phyloP scores from a whole-genome alignment of 2,329 filamentous ascomycete genomes.

The Arthrobotrys megalospora region DNA sequence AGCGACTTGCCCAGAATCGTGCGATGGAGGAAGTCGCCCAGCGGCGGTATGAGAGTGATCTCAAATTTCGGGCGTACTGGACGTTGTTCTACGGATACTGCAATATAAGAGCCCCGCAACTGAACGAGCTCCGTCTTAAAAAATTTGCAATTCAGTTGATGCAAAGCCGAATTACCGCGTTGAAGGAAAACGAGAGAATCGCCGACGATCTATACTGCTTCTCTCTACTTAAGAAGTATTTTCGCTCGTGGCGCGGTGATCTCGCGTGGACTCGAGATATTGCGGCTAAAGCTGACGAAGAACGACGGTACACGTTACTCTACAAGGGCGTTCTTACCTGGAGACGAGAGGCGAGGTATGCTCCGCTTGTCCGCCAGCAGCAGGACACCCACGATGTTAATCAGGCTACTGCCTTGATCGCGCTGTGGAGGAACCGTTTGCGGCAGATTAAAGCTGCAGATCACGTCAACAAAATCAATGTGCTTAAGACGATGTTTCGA shows the following conservation, averaged over 20 bases:
- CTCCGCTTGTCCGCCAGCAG: slow-evolving; percentile 48
- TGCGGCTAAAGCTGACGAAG: slow-evolving; percentile 52
- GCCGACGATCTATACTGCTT: slow-evolving; percentile 55
- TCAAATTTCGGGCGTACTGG: slow-evolving; percentile 58
- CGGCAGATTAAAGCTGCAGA: slow-evolving; percentile 52
- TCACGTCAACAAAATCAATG: slow-evolving; percentile 57
- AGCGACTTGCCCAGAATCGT: slow-evolving; percentile 31
- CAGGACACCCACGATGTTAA: slow-evolving; percentile 49
- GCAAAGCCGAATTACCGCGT: slow-evolving; percentile 24
- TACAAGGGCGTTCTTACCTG: slow-evolving; percentile 50
- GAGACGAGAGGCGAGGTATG: slow-evolving; percentile 53
- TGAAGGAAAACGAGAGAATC: slow-evolving; percentile 47
- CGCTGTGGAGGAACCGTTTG: slow-evolving; percentile 52
- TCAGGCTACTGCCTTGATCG: slow-evolving; percentile 48
- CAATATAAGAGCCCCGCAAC: slow-evolving; percentile 52
- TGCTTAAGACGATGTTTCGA: slow-evolving; percentile 40
- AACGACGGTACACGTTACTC: slow-evolving; percentile 48
- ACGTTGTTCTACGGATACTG: slow-evolving; percentile 59
- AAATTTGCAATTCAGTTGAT: slow-evolving; percentile 42
- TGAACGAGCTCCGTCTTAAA: slow-evolving; percentile 55
- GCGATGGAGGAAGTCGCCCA: slow-evolving; percentile 37
- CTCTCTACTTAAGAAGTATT: slow-evolving; percentile 49
- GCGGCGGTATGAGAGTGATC: slow-evolving; percentile 49
- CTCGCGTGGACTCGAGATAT: slow-evolving; percentile 53
- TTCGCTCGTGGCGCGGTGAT: slow-evolving; percentile 49